Conservation (phyloP, 2,329 filamentous ascomycete genomes). For the Aspergillus phoenicis region DNA sequence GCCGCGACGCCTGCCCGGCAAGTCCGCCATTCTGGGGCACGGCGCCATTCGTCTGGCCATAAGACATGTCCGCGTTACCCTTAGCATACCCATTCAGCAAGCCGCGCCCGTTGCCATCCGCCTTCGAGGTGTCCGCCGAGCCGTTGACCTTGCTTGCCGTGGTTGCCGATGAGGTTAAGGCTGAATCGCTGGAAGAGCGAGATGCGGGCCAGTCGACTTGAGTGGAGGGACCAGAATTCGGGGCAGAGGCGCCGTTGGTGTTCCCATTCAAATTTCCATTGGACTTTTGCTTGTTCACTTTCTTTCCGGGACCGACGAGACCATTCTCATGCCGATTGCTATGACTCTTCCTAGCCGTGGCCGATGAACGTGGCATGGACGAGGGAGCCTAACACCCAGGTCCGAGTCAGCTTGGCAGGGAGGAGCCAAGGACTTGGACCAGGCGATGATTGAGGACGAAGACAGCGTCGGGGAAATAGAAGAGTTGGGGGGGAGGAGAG, state of each 20-base stretch:
- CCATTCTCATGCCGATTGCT: constrained; percentile 85
- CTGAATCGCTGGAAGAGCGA: constrained; percentile 43
- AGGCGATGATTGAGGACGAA: constrained; percentile 35
- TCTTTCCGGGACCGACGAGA: constrained; percentile 75
- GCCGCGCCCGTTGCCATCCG: constrained; percentile 38
- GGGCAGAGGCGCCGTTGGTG: constrained; percentile 47
- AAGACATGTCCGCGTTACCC: constrained; percentile 37
- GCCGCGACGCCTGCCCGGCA: constrained; percentile 32
- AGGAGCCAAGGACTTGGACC: constrained; percentile 51
- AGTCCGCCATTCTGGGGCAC: constrained; percentile 35
- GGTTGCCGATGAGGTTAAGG: constrained; percentile 29
- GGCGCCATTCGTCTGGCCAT: constrained; percentile 37
- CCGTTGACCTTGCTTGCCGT: constrained; percentile 32
- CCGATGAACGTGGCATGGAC: constrained; percentile 54
- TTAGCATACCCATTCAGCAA: constrained; percentile 42
- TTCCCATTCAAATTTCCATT: constrained; percentile 58
- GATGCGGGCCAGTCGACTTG: constrained; percentile 44
- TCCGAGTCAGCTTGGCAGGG: constrained; percentile 53
- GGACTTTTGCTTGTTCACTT: constrained; percentile 61
- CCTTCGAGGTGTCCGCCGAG: constrained; percentile 34
- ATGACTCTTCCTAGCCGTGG: constrained; percentile 59
- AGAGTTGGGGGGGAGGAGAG: constrained; percentile 1
- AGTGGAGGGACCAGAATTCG: constrained; percentile 39
- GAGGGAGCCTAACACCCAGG: constrained; percentile 45
- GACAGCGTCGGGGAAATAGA: constrained; percentile 19